Evolutionary conservation across 2,329 filamentous ascomycete genomes (phyloP).

Genomic region (Beauveria varroae): DNA sequence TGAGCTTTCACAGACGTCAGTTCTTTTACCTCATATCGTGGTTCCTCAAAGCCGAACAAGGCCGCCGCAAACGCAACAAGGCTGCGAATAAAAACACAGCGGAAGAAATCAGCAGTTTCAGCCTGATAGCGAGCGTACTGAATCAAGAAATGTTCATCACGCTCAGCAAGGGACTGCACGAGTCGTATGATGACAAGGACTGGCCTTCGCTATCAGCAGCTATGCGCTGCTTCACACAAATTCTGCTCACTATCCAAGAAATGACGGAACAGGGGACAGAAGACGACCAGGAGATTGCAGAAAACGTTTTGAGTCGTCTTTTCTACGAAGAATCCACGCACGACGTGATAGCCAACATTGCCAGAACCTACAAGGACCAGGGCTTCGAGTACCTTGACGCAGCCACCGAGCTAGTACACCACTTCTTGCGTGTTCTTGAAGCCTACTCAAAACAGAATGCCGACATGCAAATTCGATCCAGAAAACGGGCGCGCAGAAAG

Average conservation of each 20-base stretch:
- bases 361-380: constrained; percentile 85
- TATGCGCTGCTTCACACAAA: constrained; percentile 93
- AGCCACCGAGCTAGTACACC: constrained; percentile 81
- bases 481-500: constrained; percentile 64
- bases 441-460: constrained; percentile 90
- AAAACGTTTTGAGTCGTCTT: constrained; percentile 94
- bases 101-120: constrained; percentile 66
- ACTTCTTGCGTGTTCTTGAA: constrained; percentile 87
- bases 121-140: constrained; percentile 78
- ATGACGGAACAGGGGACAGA: constrained; percentile 80
- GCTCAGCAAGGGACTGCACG: constrained; percentile 75
- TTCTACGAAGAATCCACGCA: constrained; percentile 97
- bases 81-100: constrained; percentile 35
- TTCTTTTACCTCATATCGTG: constrained; percentile 90
- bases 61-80: constrained; percentile 56
- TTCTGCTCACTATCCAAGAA: constrained; percentile 83
- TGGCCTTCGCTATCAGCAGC: constrained; percentile 82
- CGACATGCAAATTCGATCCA: constrained; percentile 85
- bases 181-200: constrained; percentile 70
- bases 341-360: constrained; percentile 72
- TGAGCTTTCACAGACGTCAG: constrained; percentile 70
- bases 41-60: constrained; percentile 83
- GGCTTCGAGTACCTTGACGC: constrained; percentile 90
- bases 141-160: constrained; percentile 94
- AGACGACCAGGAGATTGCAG: constrained; percentile 95